Evolutionary conservation across 1,284 basidiomycete species (phyloP), one percentile per base, ranked within the genome.

Genomic region (Tilletia indica): DNA sequence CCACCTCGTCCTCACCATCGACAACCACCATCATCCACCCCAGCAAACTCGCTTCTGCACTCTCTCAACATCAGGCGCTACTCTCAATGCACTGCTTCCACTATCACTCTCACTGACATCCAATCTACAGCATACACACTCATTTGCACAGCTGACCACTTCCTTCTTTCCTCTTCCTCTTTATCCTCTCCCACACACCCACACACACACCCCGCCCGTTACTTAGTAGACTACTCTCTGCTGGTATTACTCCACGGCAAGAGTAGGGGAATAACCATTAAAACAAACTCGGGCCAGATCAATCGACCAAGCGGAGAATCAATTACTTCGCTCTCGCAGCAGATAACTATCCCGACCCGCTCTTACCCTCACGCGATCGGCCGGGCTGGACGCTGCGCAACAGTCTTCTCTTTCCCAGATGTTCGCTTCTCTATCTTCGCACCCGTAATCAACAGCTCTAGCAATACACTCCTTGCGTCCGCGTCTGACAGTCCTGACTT

Each of bases 141-240:
- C 25, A 31, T 31, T 45, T 14, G 42, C 42, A 45, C 42, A 14
- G 42, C 42, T 45, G 42, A 8, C 14, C 42, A 45, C 42, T 31
- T 31, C 25, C 25, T 54, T 58, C 34, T 58, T 25, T 58, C n/a
- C 21, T 58, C 3, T 34, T 31, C 6, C 42, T 9, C 42, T 9
- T 8, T 45, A 45, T 45, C 42, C 42, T 25, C 12, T 58, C 56
- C 21, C 11, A n/a, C 56, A 6, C 56, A 4, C 56, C 56, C 21
- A 31, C 8, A 58, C 56, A 19, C 19, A 11, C 21, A n/a, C 21
- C 16, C 34, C 36, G 61, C 61, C 61, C 61, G 36, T 36, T 64
- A 64, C 21, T 64, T 64, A 64, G 61, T 64, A 64, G 61, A 64
- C 61, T 64, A 19, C 61, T 25, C n/a, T 42, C 12, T 64, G 61